Conservation (phyloP, 306 rosid genomes). For the Albizia julibrissin region DNA sequence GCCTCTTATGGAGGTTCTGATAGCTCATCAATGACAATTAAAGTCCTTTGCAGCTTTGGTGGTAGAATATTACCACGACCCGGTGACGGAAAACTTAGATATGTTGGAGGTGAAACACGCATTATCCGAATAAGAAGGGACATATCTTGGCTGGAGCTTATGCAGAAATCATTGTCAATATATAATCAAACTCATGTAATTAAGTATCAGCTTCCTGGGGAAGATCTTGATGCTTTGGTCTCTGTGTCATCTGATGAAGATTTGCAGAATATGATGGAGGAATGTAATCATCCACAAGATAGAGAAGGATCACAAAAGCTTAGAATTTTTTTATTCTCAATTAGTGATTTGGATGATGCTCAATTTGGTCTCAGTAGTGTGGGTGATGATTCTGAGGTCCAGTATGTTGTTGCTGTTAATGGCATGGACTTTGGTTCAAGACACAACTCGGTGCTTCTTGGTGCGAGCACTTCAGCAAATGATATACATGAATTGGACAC, state of each 20-base stretch:
- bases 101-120: conserved; percentile 91
- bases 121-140: conserved; percentile 69
- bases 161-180: conserved; percentile 58
- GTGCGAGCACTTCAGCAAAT: conserved; percentile 49
- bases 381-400: conserved; percentile 71
- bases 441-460: conserved; percentile 45
- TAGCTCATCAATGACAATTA: conserved; percentile 56
- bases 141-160: conserved; percentile 72
- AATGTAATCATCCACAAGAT: conserved; percentile 53
- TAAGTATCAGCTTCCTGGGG: conserved; percentile 94
- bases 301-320: conserved; percentile 61
- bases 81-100: conserved; percentile 76
- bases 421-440: conserved; percentile 71
- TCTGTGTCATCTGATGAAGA: conserved; percentile 83
- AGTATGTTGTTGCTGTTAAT: conserved; percentile 77
- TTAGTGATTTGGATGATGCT: conserved; percentile 65
- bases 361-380: conserved; percentile 55
- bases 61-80: conserved; percentile 88
- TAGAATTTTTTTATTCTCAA: conserved; percentile 71
- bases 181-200: conserved; percentile 62
- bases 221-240: conserved; percentile 93
- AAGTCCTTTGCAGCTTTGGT: conserved; percentile 85
- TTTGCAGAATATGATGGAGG: conserved; percentile 85
- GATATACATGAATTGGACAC: conserved; percentile 42
- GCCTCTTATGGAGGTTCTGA: conserved; percentile 59